These are phyloP conservation scores for Tremella mesenterica DNA, from an alignment of 768 basidiomycete species.

Conservation along the genomic window DNA sequence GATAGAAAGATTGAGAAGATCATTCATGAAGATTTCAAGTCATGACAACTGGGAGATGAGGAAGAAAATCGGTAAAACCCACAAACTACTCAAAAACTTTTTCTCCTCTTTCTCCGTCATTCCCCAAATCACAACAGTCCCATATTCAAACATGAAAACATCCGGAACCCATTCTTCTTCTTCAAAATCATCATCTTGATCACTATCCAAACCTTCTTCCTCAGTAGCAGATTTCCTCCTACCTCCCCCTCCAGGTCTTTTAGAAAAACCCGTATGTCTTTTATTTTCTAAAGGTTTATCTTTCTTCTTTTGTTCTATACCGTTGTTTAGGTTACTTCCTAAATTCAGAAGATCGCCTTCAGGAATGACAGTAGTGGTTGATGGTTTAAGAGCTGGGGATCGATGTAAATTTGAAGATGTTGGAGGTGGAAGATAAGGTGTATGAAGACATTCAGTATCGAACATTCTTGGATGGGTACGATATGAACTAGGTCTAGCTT, in stretches of 20 bases:
- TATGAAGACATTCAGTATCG: conserved; percentile 81
- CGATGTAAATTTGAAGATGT: conserved; percentile 26
- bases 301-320: background rate
- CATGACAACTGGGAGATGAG: no score
- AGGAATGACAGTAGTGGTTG: conserved; percentile 17
- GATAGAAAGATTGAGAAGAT: no score
- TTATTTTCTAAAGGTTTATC: conserved; percentile 1
- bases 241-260: conserved; percentile 47
- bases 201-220: conserved; percentile 18
- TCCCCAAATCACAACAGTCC: conserved; percentile 94
- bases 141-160: conserved; percentile 88
- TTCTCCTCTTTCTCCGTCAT: conserved; percentile 91
- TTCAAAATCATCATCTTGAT: conserved; percentile 37
- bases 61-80: conserved; percentile 46
- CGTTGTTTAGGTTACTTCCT: conserved; percentile 5
- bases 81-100: conserved; percentile 84
- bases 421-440: conserved; percentile 63
- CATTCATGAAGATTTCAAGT: no score
- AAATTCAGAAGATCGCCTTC: conserved; percentile 41
- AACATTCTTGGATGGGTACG: conserved; percentile 77
- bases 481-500: conserved; percentile 70
- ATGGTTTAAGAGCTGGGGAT: conserved; percentile 31
- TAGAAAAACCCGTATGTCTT: conserved; percentile 36
- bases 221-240: conserved; percentile 11
- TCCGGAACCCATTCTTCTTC: conserved; percentile 50